These are phyloP conservation scores for Fraxinus paxiana DNA, from an alignment of 305 asterid species.

Conservation along the genomic window DNA sequence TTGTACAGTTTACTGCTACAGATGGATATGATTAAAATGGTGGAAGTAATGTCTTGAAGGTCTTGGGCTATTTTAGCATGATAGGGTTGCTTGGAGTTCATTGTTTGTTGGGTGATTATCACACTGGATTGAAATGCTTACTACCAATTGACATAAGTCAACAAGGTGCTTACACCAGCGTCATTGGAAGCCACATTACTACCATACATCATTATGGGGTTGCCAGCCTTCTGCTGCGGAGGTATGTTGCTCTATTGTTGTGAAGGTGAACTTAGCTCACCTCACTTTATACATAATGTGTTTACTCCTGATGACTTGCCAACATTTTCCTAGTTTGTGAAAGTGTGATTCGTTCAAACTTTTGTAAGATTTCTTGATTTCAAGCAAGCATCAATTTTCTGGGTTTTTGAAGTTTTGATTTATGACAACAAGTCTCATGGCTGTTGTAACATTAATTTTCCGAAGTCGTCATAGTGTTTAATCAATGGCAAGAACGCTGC, in stretches of 20 bases:
- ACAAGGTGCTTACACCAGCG: constrained; percentile 43
- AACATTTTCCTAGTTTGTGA: neutral
- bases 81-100: constrained; percentile 92
- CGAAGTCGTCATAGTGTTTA: neutral
- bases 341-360: neutral
- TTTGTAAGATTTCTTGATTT: neutral
- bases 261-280: neutral
- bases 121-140: constrained; percentile 84
- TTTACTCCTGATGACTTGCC: neutral
- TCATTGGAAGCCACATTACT: constrained; percentile 84
- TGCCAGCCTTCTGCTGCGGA: constrained; percentile 91
- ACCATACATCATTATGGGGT: constrained; percentile 90
- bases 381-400: neutral
- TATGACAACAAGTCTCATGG: neutral
- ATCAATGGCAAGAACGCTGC: neutral
- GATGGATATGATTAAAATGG: constrained; percentile 93
- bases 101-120: constrained; percentile 94
- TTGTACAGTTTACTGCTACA: constrained; percentile 77
- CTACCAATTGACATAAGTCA: neutral
- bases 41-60: constrained; percentile 95
- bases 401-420: neutral
- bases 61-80: constrained; percentile 91
- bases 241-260: constrained; percentile 34
- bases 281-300: constrained; percentile 1
- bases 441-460: neutral